Evolutionary conservation across 2,329 filamentous ascomycete genomes (phyloP).

Genomic region (Colletotrichum nymphaeae): DNA sequence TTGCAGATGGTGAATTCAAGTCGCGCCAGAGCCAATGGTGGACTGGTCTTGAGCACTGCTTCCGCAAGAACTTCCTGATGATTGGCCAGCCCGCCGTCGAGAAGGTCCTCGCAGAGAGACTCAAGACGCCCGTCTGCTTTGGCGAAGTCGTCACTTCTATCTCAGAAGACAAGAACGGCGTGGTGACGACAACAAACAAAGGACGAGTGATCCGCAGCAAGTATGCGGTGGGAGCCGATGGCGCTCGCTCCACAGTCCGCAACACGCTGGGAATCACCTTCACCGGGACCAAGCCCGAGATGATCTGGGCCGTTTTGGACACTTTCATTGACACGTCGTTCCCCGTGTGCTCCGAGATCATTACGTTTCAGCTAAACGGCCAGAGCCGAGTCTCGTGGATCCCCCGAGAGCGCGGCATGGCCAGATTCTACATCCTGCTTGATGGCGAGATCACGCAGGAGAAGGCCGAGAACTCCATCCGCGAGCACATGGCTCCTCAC

Average conservation of each 20-base stretch:
- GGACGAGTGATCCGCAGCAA: constrained; percentile 47
- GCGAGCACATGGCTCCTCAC: constrained; percentile 56
- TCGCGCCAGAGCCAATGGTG: constrained; percentile 61
- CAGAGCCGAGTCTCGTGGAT: constrained; percentile 62
- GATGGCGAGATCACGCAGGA: constrained; percentile 56
- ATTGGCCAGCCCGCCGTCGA: constrained; percentile 61
- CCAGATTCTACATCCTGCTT: constrained; percentile 58
- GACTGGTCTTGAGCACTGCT: constrained; percentile 55
- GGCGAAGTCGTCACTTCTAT: constrained; percentile 49
- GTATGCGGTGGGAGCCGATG: constrained; percentile 65
- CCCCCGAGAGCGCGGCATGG: constrained; percentile 58
- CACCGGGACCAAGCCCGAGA: constrained; percentile 59
- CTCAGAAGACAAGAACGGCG: constrained; percentile 40
- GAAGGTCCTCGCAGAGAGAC: constrained; percentile 46
- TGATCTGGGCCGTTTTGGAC: constrained; percentile 61
- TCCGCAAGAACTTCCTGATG: constrained; percentile 62
- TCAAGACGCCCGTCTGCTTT: constrained; percentile 50
- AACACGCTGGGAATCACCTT: constrained; percentile 51
- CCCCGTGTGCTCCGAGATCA: constrained; percentile 57
- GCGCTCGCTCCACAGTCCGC: constrained; percentile 61
- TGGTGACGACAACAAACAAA: constrained; percentile 42
- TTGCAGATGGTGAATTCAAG: constrained; percentile 57
- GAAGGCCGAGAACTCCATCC: constrained; percentile 54
- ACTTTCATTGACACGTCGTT: constrained; percentile 62
- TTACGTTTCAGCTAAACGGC: constrained; percentile 58